These are phyloP conservation scores for Mikania micrantha DNA, from an alignment of 129 eudicot species.

Conservation along the genomic window DNA sequence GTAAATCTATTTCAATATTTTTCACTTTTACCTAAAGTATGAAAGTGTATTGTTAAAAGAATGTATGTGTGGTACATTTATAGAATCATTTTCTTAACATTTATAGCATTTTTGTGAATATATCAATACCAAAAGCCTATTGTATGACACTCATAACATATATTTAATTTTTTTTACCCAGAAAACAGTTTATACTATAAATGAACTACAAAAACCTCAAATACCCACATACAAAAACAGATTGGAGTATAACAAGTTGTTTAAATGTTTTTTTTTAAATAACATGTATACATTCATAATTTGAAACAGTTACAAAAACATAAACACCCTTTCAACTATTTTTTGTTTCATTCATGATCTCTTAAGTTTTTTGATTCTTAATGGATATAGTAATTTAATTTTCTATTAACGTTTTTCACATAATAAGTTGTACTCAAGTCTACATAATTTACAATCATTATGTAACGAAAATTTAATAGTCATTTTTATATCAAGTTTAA, in stretches of 20 bases:
- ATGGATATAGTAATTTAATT: too few relatives aligned
- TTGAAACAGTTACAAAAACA: neutral
- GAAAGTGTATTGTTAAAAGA: neutral
- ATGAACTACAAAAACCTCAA: neutral
- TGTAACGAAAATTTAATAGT: neutral
- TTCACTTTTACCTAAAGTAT: neutral
- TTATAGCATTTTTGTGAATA: neutral
- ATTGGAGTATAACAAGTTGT: neutral
- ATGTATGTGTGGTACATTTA: neutral
- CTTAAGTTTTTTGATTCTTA: too few relatives aligned
- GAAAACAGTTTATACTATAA: neutral
- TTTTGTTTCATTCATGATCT: neutral
- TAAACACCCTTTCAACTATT: neutral
- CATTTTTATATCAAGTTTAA: neutral
- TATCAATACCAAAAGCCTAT: neutral
- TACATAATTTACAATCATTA: neutral
- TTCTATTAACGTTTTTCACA: too few relatives aligned
- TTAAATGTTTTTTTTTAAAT: neutral
- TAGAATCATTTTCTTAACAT: neutral
- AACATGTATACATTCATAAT: neutral
- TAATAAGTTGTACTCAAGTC: too few relatives aligned
- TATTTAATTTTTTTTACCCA: neutral
- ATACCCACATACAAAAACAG: neutral
- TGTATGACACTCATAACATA: neutral
- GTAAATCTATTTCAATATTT: neutral